Evolutionary conservation across 257 asterid genomes (phyloP).

Genomic region (Gentiana dahurica): DNA sequence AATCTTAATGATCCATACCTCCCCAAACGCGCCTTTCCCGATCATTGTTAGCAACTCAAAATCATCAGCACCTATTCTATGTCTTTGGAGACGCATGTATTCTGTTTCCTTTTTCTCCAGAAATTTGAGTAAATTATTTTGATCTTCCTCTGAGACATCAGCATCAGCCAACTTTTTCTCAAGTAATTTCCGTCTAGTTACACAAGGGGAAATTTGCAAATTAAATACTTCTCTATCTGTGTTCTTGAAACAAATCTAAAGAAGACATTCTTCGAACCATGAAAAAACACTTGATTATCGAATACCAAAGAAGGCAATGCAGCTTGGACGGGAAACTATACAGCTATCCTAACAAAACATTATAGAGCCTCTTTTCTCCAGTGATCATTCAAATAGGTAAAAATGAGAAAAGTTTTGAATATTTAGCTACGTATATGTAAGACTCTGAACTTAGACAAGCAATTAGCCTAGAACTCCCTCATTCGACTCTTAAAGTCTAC

Average conservation of each 20-base stretch:
- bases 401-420: too few species aligned
- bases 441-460: too few species aligned
- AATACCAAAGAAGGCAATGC: too few species aligned
- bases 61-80: conserved; percentile 91
- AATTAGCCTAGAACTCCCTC: too few species aligned
- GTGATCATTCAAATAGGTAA: too few species aligned
- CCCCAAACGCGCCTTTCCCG: conserved; percentile 99
- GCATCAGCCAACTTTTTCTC: conserved; percentile 97
- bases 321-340: too few species aligned
- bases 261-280: too few species aligned
- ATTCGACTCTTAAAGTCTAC: too few species aligned
- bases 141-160: conserved; percentile 98
- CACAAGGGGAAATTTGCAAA: conserved; percentile 12
- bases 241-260: not conserved
- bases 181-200: conserved; percentile 66
- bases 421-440: too few species aligned
- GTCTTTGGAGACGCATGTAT: conserved; percentile 98
- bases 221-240: not conserved
- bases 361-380: too few species aligned
- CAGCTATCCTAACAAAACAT: too few species aligned
- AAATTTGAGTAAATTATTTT: conserved; percentile 69
- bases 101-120: conserved; percentile 96
- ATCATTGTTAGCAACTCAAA: conserved; percentile 93
- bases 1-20: conserved; percentile 37
- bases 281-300: too few species aligned